These are phyloP conservation scores for Saturnispora galanensis DNA, from an alignment of 805 yeast species.

Conservation along the genomic window DNA sequence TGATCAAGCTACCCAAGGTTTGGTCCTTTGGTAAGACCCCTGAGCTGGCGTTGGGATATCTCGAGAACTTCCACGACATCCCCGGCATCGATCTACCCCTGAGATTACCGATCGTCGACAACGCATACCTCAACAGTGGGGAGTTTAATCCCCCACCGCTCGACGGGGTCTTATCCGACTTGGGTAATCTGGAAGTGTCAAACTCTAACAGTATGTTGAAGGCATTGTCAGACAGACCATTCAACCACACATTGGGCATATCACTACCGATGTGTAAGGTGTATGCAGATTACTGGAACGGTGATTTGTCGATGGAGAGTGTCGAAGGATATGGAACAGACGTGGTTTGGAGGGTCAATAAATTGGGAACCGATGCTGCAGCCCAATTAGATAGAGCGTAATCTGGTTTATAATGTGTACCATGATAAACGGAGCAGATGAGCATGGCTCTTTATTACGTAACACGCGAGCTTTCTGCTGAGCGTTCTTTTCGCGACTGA, in stretches of 20 bases:
- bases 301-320: slow-evolving; percentile 71
- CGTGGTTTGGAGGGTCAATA: slow-evolving; percentile 67
- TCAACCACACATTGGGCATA: slow-evolving; percentile 67
- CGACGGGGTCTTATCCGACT: slow-evolving; percentile 21
- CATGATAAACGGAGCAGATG: background rate
- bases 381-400: slow-evolving; percentile 63
- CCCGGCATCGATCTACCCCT: slow-evolving; percentile 46
- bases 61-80: slow-evolving; percentile 56
- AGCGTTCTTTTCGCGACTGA: background rate
- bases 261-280: slow-evolving; percentile 90
- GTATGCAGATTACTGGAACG: slow-evolving; percentile 96
- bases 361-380: slow-evolving; percentile 60
- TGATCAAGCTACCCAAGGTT: slow-evolving; percentile 46
- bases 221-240: slow-evolving; percentile 61
- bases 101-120: slow-evolving; percentile 19
- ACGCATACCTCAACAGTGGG: slow-evolving; percentile 9
- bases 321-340: slow-evolving; percentile 91
- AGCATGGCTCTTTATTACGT: background rate
- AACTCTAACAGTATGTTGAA: slow-evolving; percentile 40
- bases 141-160: slow-evolving; percentile 8
- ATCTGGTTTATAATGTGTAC: background rate
- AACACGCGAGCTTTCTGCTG: background rate
- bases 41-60: slow-evolving; percentile 44
- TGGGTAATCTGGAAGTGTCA: slow-evolving; percentile 26
- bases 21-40: slow-evolving; percentile 86